These are phyloP conservation scores for Lineolata rhizophorae DNA, from an alignment of 495 filamentous ascomycete species.

Conservation along the genomic window DNA sequence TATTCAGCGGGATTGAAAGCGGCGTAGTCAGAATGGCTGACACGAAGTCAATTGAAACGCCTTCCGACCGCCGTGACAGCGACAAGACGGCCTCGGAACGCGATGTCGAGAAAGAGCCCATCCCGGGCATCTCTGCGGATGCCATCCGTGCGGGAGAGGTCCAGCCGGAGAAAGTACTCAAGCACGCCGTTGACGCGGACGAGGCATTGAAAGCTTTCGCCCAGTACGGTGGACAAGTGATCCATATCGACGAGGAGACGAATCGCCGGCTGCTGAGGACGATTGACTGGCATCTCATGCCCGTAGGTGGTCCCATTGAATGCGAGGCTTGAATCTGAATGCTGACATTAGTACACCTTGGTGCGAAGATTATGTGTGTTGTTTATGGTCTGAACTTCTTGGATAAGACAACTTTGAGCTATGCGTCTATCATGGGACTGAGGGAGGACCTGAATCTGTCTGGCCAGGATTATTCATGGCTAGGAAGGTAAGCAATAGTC, in stretches of 20 bases:
- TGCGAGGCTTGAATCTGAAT: too few species aligned
- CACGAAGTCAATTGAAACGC: too few species aligned
- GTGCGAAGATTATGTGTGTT: slow-evolving; percentile 13
- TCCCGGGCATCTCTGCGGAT: slow-evolving; percentile 3
- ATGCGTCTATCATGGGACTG: slow-evolving; percentile 30
- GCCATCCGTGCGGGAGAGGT: slow-evolving; percentile 15
- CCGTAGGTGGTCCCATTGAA: slow-evolving; percentile 11
- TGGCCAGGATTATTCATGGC: slow-evolving; percentile 38
- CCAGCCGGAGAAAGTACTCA: slow-evolving; percentile 17
- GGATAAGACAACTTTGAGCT: slow-evolving; percentile 34
- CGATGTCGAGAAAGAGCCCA: too few species aligned
- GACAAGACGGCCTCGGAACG: too few species aligned
- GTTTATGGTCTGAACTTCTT: slow-evolving; percentile 28
- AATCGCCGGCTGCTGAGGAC: slow-evolving; percentile 22
- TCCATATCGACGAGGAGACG: slow-evolving; percentile 31
- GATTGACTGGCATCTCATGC: slow-evolving; percentile 20
- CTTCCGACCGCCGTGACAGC: too few species aligned
- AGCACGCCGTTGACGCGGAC: slow-evolving; percentile 35
- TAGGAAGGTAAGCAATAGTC: too few species aligned
- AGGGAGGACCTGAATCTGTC: slow-evolving; percentile 27
- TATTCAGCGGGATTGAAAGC: too few species aligned
- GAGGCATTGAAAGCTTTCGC: slow-evolving; percentile 36
- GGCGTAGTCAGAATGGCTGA: too few species aligned
- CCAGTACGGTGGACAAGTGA: slow-evolving; percentile 22
- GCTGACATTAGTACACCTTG: too few species aligned